A percentile compares a stretch with the other conserved stretches of the same genome.
Evolutionary conservation across 2,329 filamentous ascomycete genomes (phyloP).

Genomic region (Aspergillus fructus): DNA sequence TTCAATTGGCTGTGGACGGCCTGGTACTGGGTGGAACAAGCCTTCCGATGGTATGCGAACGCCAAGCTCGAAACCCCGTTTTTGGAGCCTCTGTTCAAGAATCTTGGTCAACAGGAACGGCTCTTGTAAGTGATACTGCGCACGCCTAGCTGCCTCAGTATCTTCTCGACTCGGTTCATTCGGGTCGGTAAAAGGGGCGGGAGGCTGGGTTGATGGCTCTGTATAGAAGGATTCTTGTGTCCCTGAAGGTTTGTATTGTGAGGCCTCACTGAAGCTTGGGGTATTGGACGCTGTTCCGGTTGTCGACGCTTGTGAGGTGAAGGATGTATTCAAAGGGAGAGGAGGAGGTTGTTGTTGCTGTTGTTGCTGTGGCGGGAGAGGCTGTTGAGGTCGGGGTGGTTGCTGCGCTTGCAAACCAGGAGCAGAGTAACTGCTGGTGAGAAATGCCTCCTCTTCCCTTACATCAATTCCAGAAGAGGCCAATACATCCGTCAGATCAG

Average conservation of each 20-base stretch:
- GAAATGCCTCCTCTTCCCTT: constrained; percentile 78
- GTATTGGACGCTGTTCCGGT: constrained; percentile 42
- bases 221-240: constrained; percentile 62
- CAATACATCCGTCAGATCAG: constrained; percentile 81
- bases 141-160: constrained; percentile 61
- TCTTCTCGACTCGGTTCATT: constrained; percentile 63
- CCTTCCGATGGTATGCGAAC: constrained; percentile 59
- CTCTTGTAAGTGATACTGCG: constrained; percentile 69
- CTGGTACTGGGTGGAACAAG: constrained; percentile 48
- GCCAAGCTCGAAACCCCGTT: constrained; percentile 59
- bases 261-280: constrained; percentile 52
- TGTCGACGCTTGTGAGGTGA: constrained; percentile 42
- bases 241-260: constrained; percentile 54
- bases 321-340: constrained; percentile 47
- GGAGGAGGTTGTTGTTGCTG: constrained; percentile 46
- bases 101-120: constrained; percentile 68
- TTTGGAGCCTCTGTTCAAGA: constrained; percentile 55
- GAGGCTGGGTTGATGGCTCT: constrained; percentile 60
- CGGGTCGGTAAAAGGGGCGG: constrained; percentile 64
- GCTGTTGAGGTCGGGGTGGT: constrained; percentile 41
- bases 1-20: constrained; percentile 45
- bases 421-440: constrained; percentile 58
- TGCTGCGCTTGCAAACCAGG: constrained; percentile 40
- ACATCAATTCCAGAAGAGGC: constrained; percentile 84
- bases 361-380: constrained; percentile 30